Evolutionary conservation across 2,329 filamentous ascomycete genomes (phyloP).

Genomic region (Alternaria triticimaculans): DNA sequence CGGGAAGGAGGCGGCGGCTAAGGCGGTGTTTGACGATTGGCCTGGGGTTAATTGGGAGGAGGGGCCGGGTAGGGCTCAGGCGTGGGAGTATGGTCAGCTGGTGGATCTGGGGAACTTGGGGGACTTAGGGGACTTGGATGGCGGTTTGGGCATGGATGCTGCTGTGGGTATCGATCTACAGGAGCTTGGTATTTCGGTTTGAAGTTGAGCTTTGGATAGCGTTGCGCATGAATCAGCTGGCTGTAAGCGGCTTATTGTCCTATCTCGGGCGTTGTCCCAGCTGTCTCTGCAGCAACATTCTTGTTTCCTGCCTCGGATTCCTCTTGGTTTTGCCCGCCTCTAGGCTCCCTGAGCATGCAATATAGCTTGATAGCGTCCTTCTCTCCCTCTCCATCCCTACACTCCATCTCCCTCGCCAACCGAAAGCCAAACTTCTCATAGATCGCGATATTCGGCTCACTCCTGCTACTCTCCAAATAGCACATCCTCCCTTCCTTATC

Average conservation of each 20-base stretch:
- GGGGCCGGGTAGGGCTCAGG: conserved; percentile 23
- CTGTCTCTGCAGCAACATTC: neutral
- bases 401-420: conserved; percentile 69
- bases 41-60: conserved; percentile 36
- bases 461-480: conserved; percentile 74
- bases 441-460: conserved; percentile 72
- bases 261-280: neutral
- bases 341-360: conserved; percentile 55
- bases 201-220: neutral
- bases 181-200: neutral
- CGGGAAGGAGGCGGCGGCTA: conserved; percentile 32
- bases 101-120: conserved; percentile 4
- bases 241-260: neutral
- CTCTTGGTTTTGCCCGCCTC: neutral
- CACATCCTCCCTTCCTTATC: conserved; percentile 70
- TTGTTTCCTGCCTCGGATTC: neutral
- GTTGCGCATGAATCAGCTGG: neutral
- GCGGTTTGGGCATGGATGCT: neutral
- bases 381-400: conserved; percentile 66
- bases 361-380: conserved; percentile 51
- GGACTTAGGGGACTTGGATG: neutral
- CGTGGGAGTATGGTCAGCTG: conserved; percentile 26
- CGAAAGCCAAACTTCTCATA: conserved; percentile 74
- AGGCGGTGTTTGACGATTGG: conserved; percentile 37
- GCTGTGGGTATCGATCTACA: neutral